phyloP scores from a whole-genome alignment of 805 yeast species.

The Myxozyma lipomycoides region DNA sequence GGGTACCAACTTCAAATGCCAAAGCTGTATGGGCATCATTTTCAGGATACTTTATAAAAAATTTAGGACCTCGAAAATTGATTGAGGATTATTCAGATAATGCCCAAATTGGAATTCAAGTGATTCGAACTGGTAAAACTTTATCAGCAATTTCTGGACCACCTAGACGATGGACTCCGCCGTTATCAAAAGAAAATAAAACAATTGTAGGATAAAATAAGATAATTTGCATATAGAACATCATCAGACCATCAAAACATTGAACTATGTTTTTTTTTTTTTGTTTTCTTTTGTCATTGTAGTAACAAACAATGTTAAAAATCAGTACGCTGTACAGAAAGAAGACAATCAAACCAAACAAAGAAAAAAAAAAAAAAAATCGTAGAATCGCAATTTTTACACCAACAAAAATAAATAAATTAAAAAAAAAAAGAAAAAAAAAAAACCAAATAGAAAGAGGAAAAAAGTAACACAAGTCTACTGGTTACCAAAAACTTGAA shows the following conservation, averaged over 20 bases:
- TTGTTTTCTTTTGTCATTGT: background rate
- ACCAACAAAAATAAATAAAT: too few relatives aligned
- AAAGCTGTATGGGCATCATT: slow-evolving; percentile 16
- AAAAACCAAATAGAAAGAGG: background rate
- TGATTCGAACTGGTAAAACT: slow-evolving; percentile 5
- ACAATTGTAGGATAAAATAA: background rate
- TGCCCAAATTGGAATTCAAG: slow-evolving; percentile 6
- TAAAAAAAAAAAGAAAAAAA: background rate
- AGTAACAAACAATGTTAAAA: too few relatives aligned
- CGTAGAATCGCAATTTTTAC: too few relatives aligned
- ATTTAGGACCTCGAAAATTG: background rate
- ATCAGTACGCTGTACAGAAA: too few relatives aligned
- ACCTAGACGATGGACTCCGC: slow-evolving; percentile 15
- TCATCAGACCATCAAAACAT: background rate
- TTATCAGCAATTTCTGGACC: slow-evolving; percentile 15
- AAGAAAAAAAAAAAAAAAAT: too few relatives aligned
- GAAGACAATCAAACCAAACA: background rate
- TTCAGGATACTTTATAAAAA: slow-evolving; percentile 9
- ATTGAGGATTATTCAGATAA: slow-evolving; percentile 3
- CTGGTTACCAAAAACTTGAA: too few relatives aligned
- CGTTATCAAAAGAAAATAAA: slow-evolving; percentile 1
- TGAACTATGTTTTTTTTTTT: too few relatives aligned
- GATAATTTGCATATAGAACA: background rate
- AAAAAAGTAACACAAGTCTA: too few relatives aligned
- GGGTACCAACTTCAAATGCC: slow-evolving; percentile 10